Conservation (phyloP, 495 filamentous ascomycete genomes). For the Physcia stellaris region DNA sequence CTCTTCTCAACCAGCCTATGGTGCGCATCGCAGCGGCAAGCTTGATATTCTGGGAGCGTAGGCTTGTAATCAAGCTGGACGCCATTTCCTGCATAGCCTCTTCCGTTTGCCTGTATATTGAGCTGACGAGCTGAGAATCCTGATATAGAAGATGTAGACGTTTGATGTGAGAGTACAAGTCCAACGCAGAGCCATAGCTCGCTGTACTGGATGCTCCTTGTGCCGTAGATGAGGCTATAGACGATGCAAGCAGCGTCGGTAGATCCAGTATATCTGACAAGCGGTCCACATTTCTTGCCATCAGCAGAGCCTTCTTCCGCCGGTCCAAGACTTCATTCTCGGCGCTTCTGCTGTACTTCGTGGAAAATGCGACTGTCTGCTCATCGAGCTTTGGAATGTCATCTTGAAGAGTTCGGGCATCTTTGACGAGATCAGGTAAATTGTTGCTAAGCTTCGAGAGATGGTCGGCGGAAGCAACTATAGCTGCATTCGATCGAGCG, state of each 20-base stretch:
- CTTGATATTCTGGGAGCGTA: slow-evolving; percentile 68
- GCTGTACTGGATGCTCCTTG: slow-evolving; percentile 38
- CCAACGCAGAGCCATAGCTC: slow-evolving; percentile 81
- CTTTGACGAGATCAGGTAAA: slow-evolving; percentile 51
- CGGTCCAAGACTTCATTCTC: slow-evolving; percentile 63
- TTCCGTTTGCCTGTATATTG: slow-evolving; percentile 66
- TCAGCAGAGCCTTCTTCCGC: slow-evolving; percentile 70
- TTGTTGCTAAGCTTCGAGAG: slow-evolving; percentile 54
- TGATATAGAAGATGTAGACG: slow-evolving; percentile 74
- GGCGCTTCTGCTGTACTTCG: slow-evolving; percentile 61
- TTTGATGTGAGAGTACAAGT: slow-evolving; percentile 87
- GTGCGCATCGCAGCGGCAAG: slow-evolving; percentile 85
- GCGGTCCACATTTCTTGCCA: slow-evolving; percentile 77
- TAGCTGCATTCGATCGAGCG: slow-evolving; percentile 78
- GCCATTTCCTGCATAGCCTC: slow-evolving; percentile 84
- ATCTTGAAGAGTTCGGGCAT: slow-evolving; percentile 50
- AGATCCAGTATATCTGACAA: slow-evolving; percentile 86
- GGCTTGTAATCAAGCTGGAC: slow-evolving; percentile 61
- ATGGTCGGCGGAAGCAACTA: slow-evolving; percentile 67
- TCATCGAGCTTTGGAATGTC: slow-evolving; percentile 68
- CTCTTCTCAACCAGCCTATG: slow-evolving; percentile 78
- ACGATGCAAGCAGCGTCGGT: slow-evolving; percentile 67
- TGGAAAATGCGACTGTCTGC: slow-evolving; percentile 64
- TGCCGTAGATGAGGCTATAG: slow-evolving; percentile 37
- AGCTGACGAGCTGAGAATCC: slow-evolving; percentile 55